Evolutionary conservation across 2,329 filamentous ascomycete species (phyloP), one percentile per base, ranked within the genome.

Genomic region (Fusarium equiseti): DNA sequence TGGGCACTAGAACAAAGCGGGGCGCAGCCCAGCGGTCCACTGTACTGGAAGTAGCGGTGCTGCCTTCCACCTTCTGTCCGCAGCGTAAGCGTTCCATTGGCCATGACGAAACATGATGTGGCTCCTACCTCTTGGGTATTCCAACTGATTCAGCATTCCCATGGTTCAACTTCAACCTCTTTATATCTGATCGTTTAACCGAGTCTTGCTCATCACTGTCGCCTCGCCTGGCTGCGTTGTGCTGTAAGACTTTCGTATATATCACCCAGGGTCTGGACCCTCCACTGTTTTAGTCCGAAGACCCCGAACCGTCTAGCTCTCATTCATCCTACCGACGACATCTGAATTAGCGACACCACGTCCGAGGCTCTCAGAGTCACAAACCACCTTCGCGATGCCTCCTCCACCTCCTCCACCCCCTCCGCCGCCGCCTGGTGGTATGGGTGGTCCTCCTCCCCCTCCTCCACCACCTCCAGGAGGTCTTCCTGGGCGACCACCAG

Each of bases 371-470:
- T 26, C 50, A 35, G 26, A 24, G 50, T 42, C 18, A 52, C 24
- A 27, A 27, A 52, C 18, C 24, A 42, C 32, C n/a, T 31, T 63
- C 69, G 63, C 18, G 45, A 82, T 81, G 81, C 81, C 79, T 70
- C 77, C 91, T 66, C 91, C 92, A 54, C 80, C 91, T 57, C 91
- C 92, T 5, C 91, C 92, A 13, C 92, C 91, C 3, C 92, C 92
- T 35, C 92, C 90, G 58, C 92, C 90, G 61, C 87, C 87, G 60
- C 82, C 80, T 77, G 89, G 88, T 76, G 87, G 40, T 49, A 57
- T 57, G 31, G 54, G 54, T 15, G 54, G 54, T 22, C 57, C 59
- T 18, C 59, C 59, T 16, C 58, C 52, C 10, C 58, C 58, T 6
- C 58, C 58, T 24, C 58, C 58, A 4, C 59, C 59, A 35, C 77